Base-by-base conservation (phyloP, 441 rosid species). In the Croton setiger region DNA sequence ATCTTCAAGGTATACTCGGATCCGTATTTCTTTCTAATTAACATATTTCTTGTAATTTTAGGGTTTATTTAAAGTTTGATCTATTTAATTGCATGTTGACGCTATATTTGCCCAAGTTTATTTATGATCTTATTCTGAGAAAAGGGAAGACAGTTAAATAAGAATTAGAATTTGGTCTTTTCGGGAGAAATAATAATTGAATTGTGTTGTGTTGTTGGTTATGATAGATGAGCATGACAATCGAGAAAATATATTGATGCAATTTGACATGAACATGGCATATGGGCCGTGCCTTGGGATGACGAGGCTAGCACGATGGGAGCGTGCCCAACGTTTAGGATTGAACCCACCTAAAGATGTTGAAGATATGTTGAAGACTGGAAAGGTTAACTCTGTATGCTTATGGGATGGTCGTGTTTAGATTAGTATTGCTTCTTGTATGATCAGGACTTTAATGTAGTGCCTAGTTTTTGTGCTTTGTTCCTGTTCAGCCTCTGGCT, bases 201-300 rank as follows among this genome's bases (percentile, higher is more conserved):
- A n/a, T 36, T 47, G 6, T 67, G 35, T 4, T 65, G 58, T 63
- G 71, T 7, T 60, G 49, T 45, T 36, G 49, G 41, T 35, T 63
- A n/a, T 48, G 63, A 67, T 71, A 87, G 89, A 69, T 23, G 87
- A 70, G 51, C 72, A 72, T 51, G 80, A 65, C 36, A 67, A 74
- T 52, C 31, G 52, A 14, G 91, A 86, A 64, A 80, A 75, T 47
- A 72, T 78, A 23, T 72, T 87, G 45, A 86, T 83, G 78, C 86
- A 87, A 47, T 87, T 89, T 76, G 91, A 87, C 77, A 78, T 89
- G 88, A 79, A 87, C 84, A 86, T 83, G 76, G 79, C 84, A 0
- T 86, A 78, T 5, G 93, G 96, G 44, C 96, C 93, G 0, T 89
- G 96, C 59, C 55, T 86, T 45, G 93, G 91, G 61, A 82, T 87